Evolutionary conservation across 164 flowering plant genomes (phyloP).

Genomic region (Paratinospora sagittata): DNA sequence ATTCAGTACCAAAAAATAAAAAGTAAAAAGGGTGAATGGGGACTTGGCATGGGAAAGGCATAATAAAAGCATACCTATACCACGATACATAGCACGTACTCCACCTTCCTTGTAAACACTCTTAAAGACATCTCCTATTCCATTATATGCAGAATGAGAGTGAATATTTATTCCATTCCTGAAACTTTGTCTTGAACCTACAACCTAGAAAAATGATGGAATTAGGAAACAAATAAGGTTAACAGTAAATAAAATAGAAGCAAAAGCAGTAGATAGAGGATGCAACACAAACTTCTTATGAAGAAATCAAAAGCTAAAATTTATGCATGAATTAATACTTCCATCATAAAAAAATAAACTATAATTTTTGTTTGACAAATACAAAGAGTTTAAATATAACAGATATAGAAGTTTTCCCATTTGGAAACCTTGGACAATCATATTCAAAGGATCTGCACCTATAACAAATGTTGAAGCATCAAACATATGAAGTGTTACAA

Average conservation of each 20-base stretch:
- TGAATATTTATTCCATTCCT: constrained; percentile 24
- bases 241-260: neutral
- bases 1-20: neutral
- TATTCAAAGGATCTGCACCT: too few species aligned
- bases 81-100: constrained; percentile 66
- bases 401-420: too few species aligned
- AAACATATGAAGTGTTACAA: too few species aligned
- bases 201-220: constrained; percentile 34
- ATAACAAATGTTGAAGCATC: too few species aligned
- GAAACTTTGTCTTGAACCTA: constrained; percentile 29
- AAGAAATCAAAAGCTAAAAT: neutral
- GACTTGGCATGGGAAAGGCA: neutral
- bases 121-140: constrained; percentile 64
- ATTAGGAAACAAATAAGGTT: neutral
- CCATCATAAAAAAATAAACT: too few species aligned
- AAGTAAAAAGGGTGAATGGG: too few species aligned
- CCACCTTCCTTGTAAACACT: constrained; percentile 79
- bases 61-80: constrained; percentile 50
- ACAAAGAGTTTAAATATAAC: too few species aligned
- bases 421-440: too few species aligned
- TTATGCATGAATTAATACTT: neutral
- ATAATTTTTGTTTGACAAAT: too few species aligned
- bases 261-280: neutral
- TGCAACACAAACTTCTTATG: neutral
- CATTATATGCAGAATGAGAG: constrained; percentile 51